A percentile compares a stretch with the other conserved stretches of the same genome.
phyloP scores from a whole-genome alignment of 2,329 filamentous ascomycete genomes.

The Verticillium alfalfae region DNA sequence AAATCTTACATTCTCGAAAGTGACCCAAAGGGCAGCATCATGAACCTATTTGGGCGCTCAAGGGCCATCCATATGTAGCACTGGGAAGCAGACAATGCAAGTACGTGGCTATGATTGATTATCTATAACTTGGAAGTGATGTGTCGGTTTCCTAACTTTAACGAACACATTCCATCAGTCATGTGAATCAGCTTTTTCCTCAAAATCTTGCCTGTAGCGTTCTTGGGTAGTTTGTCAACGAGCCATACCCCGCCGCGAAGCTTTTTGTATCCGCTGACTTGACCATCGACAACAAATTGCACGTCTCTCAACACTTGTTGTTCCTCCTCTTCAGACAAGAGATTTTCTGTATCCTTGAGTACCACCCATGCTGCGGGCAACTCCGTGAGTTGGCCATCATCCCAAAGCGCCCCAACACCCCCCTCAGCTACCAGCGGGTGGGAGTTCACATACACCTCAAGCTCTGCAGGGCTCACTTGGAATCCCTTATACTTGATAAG shows the following conservation, averaged over 20 bases:
- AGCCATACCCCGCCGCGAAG: conserved; percentile 30
- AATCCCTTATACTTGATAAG: conserved; percentile 37
- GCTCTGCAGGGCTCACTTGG: conserved; percentile 29
- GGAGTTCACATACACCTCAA: conserved; percentile 27
- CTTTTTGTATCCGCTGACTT: conserved; percentile 35
- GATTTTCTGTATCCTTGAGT: conserved; percentile 13
- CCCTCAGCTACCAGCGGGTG: conserved; percentile 28
- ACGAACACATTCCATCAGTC: conserved; percentile 22
- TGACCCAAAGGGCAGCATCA: too few relatives aligned
- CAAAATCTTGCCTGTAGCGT: conserved; percentile 30
- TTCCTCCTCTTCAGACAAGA: not conserved
- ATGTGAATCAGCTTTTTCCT: conserved; percentile 13
- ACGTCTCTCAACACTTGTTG: conserved; percentile 19
- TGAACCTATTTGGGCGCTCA: too few relatives aligned
- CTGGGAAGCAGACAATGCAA: too few relatives aligned
- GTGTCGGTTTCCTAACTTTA: conserved; percentile 8
- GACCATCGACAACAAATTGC: conserved; percentile 22
- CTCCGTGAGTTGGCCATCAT: conserved; percentile 30
- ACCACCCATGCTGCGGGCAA: conserved; percentile 31
- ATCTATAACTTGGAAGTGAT: conserved; percentile 5
- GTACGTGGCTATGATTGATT: not conserved
- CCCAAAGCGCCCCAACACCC: conserved; percentile 27
- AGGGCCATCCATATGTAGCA: too few relatives aligned
- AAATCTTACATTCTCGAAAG: too few relatives aligned
- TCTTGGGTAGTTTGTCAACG: conserved; percentile 23